phyloP scores from a whole-genome alignment of 108 stramenopile species.

The Poteriospumella lacustris region DNA sequence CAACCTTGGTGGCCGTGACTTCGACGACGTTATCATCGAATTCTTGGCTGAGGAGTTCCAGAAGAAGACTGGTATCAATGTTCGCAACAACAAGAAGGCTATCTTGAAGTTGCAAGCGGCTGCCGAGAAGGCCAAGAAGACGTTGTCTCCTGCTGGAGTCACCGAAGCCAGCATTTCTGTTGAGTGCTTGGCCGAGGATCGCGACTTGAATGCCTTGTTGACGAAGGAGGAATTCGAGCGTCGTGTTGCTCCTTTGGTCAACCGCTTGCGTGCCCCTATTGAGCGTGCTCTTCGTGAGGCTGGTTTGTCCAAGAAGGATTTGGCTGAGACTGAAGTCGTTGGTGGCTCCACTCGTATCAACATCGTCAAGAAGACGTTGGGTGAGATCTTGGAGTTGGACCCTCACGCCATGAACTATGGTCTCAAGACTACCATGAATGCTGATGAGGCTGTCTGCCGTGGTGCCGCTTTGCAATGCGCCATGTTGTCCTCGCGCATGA shows the following conservation, averaged over 20 bases:
- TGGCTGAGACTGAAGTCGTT: constrained; percentile 81
- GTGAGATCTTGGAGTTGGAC: constrained; percentile 66
- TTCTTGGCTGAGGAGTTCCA: constrained; percentile 81
- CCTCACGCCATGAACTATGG: constrained; percentile 62
- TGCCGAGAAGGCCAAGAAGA: constrained; percentile 96
- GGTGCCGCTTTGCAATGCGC: constrained; percentile 93
- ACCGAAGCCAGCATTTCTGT: constrained; percentile 74
- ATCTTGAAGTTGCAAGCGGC: constrained; percentile 80
- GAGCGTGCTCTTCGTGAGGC: constrained; percentile 72
- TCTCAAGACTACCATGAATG: constrained; percentile 92
- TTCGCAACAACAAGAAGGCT: constrained; percentile 71
- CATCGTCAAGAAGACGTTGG: constrained; percentile 70
- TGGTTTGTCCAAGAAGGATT: constrained; percentile 45
- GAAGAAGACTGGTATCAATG: constrained; percentile 69
- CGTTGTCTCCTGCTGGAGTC: constrained; percentile 88
- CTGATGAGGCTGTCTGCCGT: constrained; percentile 90
- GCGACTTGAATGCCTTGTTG: constrained; percentile 76
- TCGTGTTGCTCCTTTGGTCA: constrained; percentile 69
- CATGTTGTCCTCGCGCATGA: constrained; percentile 90
- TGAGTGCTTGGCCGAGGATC: constrained; percentile 86
- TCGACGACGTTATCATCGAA: constrained; percentile 78
- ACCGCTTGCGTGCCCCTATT: constrained; percentile 68
- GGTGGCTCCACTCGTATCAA: constrained; percentile 87
- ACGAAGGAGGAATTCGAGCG: constrained; percentile 73
- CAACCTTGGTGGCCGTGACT: constrained; percentile 82